A percentile compares a stretch with the other conserved stretches of the same genome.
Conservation (phyloP, 2,329 filamentous ascomycete species). For the Exophiala spinifera region DNA sequence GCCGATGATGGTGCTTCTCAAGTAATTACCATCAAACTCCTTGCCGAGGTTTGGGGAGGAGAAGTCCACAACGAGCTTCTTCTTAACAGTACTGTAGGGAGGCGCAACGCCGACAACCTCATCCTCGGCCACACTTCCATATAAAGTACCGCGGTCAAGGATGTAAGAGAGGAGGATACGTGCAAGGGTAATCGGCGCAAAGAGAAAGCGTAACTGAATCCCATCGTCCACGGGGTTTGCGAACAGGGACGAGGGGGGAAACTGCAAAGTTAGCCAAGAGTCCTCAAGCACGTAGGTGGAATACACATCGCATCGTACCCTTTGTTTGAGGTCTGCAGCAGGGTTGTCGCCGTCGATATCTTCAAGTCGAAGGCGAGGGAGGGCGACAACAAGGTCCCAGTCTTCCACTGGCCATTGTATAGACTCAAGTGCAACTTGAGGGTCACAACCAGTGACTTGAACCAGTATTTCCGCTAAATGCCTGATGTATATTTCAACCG, state of each 20-base stretch:
- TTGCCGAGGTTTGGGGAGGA: constrained; percentile 85
- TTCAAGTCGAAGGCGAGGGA: constrained; percentile 76
- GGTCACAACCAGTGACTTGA: constrained; percentile 67
- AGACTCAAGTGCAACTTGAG: constrained; percentile 68
- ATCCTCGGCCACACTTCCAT: constrained; percentile 61
- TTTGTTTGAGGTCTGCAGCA: constrained; percentile 47
- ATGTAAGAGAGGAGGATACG: constrained; percentile 68
- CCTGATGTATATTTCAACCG: constrained; percentile 74
- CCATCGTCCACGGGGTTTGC: constrained; percentile 65
- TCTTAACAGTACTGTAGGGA: constrained; percentile 53
- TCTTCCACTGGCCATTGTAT: constrained; percentile 81
- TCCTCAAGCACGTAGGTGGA: neutral
- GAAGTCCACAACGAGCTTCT: constrained; percentile 75
- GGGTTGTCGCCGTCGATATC: constrained; percentile 64
- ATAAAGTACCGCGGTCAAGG: constrained; percentile 58
- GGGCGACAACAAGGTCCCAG: constrained; percentile 74
- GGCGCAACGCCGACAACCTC: constrained; percentile 62
- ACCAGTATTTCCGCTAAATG: constrained; percentile 69
- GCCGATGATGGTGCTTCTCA: constrained; percentile 74
- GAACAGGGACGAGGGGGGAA: constrained; percentile 71
- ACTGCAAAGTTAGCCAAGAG: constrained; percentile 38
- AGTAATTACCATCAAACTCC: constrained; percentile 72
- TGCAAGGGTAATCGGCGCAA: constrained; percentile 66
- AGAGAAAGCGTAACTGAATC: constrained; percentile 75
- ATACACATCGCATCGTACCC: constrained; percentile 1